phyloP scores from a whole-genome alignment of 1,284 basidiomycete genomes.

The Coniferiporia sulphurascens region DNA sequence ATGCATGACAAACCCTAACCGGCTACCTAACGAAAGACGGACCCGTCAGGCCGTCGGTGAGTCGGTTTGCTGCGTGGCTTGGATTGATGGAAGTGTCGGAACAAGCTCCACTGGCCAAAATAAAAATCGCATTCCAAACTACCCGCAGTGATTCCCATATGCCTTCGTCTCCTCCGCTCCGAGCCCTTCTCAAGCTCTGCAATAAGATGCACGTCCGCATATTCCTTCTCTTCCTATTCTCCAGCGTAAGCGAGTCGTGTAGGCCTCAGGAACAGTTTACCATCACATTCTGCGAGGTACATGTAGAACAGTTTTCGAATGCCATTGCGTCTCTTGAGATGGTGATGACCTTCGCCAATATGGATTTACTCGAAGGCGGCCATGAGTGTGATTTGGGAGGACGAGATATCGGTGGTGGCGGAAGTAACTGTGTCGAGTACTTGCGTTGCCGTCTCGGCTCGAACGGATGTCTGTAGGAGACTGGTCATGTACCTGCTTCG shows the following conservation, averaged over 20 bases:
- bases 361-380: slow-evolving; percentile 20
- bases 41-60: too few species aligned
- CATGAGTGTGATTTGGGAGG: not conserved
- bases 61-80: slow-evolving; percentile 30
- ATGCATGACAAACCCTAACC: too few species aligned
- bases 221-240: not conserved
- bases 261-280: slow-evolving; percentile 20
- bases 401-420: slow-evolving; percentile 8
- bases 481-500: slow-evolving; percentile 11
- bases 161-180: too few species aligned
- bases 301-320: slow-evolving; percentile 10
- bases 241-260: not conserved
- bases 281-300: not conserved
- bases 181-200: not conserved
- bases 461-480: not conserved
- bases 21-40: too few species aligned
- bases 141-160: too few species aligned
- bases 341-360: slow-evolving; percentile 14
- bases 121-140: too few species aligned
- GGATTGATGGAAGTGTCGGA: not conserved
- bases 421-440: not conserved
- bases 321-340: slow-evolving; percentile 20
- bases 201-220: not conserved
- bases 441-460: not conserved
- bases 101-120: not conserved